Base-by-base conservation (phyloP, 2,329 filamentous ascomycete genomes). In the Cladophialophora exuberans region DNA sequence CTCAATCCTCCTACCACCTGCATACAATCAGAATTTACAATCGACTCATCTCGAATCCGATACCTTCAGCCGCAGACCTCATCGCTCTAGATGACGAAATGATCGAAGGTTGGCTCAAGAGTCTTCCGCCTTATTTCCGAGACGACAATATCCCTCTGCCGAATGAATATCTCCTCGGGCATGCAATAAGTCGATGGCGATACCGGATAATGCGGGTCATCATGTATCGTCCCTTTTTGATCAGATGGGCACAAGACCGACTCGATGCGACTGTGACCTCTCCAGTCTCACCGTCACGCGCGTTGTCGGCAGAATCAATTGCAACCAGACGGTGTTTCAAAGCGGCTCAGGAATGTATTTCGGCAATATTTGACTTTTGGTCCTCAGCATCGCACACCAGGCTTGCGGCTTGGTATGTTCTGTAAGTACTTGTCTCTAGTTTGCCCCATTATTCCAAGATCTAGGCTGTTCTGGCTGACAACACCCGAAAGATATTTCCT, bases 21-120 rank as follows among this genome's bases (percentile, higher is more conserved):
- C 66, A 71, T 22, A 75, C 74, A n/a, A 76, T 75, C 31, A 68
- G 67, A 51, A 70, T 76, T 33, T 76, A 76, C 52, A 72, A 75
- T 50, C 72, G 73, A 13, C 66, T 77, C 25, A 74, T 77, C 15
- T 75, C 74, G 3, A 72, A 64, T 33, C 73, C 73, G 10, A 69
- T 66, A 31, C 69, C 73, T 15, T 71, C 73, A 1, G 66, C 73
- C 9, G 69, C 73, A 58, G 73, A 77, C 54, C 70, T 74, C 0
- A 53, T 74, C 15, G 65, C 62, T 42, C 68, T 76, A 4, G 69
- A 75, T 52, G 71, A 70, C 36, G 69, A 71, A 28, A 26, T 56
- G 7, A 73, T 76, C 57, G 73, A 75, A 52, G 67, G 71, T 50
- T 77, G 73, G 73, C 71, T 73, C 50, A 66, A 67, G 13, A 64